Base-by-base conservation (phyloP, 345 rosid species). In the Camelina laxa region DNA sequence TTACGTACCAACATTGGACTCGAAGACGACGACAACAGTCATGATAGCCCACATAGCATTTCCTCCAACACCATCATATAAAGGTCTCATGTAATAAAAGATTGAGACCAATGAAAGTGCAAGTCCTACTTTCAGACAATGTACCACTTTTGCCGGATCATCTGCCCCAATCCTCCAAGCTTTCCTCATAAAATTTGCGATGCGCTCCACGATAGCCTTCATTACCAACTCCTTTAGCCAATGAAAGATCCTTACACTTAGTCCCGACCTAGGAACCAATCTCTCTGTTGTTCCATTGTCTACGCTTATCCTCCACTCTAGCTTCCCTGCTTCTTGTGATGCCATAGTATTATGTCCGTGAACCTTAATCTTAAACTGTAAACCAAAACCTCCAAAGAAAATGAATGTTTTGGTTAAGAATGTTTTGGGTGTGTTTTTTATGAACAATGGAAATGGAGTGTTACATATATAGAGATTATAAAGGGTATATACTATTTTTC, bases 21-120 rank as follows among this genome's bases (percentile, higher is more conserved):
- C 91, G 39, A 89, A 90, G 69, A 90, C 96, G 15, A 88, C 91
- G 4, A 88, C 92, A 39, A 88, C 97, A 0, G 93, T 88, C 90
- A 91, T 88, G 38, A 91, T 79, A 44, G 93, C 93, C 93, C 92
- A 91, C 86, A 87, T 81, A 39, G 86, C 89, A 80, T 84, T 87
- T 9, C 88, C 84, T 58, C 93, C 91, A 62, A 87, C 70, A 16
- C 87, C 87, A 17, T 87, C 84, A 67, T 85, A 85, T 75, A 91
- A 80, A 54, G 97, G 93, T 74, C 88, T 84, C 88, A 78, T 75
- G 74, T 87, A 91, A 83, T 88, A 88, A 51, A 91, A 84, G 27
- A 91, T 74, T 24, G 93, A 88, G 24, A 91, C 93, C 33, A 88
- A 27, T 8, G 89, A 75, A 58, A 91, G 85, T 30, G 92, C 88